These are phyloP conservation scores for Arthrobotrys pseudoclavata DNA, from an alignment of 2,329 filamentous ascomycete species.

Conservation along the genomic window DNA sequence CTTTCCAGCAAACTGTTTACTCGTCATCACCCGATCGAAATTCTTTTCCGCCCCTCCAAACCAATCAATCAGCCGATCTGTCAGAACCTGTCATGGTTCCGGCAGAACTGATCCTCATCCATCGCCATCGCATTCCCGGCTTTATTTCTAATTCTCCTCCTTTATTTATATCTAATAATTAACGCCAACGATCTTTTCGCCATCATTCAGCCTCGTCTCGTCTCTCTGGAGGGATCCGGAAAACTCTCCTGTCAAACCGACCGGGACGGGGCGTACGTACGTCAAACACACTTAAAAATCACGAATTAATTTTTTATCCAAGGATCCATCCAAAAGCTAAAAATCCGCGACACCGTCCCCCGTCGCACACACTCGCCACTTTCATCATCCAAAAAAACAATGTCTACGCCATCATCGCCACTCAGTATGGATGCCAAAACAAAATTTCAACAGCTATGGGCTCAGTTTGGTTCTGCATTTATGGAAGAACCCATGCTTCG, in stretches of 20 bases:
- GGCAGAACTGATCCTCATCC: background rate
- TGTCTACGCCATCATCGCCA: constrained; percentile 50
- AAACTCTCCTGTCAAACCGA: background rate
- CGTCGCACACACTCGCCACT: constrained; percentile 5
- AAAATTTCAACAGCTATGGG: constrained; percentile 59
- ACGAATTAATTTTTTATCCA: background rate
- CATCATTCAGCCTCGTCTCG: background rate
- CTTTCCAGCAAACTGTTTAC: constrained; percentile 54
- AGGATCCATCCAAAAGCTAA: background rate
- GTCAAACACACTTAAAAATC: background rate
- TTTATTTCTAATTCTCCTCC: background rate
- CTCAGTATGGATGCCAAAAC: constrained; percentile 58
- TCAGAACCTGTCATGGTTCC: background rate
- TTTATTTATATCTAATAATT: background rate
- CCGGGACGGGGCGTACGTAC: background rate
- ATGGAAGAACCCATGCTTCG: constrained; percentile 59
- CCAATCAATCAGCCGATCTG: background rate
- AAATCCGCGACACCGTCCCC: background rate
- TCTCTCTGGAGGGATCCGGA: constrained; percentile 9
- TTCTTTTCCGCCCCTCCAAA: constrained; percentile 27
- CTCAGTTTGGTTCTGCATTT: constrained; percentile 55
- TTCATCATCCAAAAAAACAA: constrained; percentile 3
- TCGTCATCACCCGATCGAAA: constrained; percentile 49
- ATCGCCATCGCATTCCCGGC: constrained; percentile 19
- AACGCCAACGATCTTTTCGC: background rate